Conservation (phyloP, 2,329 filamentous ascomycete species). For the Cercospora brassicicola region DNA sequence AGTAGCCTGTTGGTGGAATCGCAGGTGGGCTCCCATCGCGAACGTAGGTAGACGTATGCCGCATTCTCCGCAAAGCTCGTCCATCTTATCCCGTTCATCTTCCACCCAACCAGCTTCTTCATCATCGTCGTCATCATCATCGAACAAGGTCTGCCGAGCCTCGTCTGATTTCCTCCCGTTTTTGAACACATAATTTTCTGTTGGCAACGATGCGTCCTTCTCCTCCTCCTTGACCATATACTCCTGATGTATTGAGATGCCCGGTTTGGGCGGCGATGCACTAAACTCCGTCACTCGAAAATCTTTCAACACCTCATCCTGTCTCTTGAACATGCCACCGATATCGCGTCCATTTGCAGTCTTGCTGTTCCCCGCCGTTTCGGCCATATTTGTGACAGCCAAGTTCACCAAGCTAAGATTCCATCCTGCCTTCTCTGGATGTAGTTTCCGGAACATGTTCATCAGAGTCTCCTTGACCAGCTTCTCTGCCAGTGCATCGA, state of each 20-base stretch:
- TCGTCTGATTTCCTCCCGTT: neutral
- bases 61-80: constrained; percentile 51
- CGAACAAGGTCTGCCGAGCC: constrained; percentile 21
- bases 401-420: constrained; percentile 83
- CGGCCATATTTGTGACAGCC: constrained; percentile 79
- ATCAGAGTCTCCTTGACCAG: constrained; percentile 69
- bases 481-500: constrained; percentile 64
- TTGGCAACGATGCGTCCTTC: neutral
- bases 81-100: constrained; percentile 22
- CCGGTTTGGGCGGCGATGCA: neutral
- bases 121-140: constrained; percentile 20
- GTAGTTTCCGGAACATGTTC: constrained; percentile 71
- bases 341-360: constrained; percentile 68
- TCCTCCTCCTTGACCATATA: neutral
- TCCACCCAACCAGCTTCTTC: constrained; percentile 26
- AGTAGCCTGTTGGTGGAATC: constrained; percentile 47
- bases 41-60: constrained; percentile 58
- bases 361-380: constrained; percentile 47
- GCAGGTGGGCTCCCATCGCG: constrained; percentile 58
- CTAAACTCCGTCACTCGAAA: constrained; percentile 59
- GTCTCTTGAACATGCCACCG: constrained; percentile 74
- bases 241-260: neutral
- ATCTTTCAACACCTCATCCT: constrained; percentile 67
- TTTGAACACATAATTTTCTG: neutral
- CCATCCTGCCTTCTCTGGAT: constrained; percentile 69